Base-by-base conservation (phyloP, 306 rosid species). In the Coriaria nepalensis region DNA sequence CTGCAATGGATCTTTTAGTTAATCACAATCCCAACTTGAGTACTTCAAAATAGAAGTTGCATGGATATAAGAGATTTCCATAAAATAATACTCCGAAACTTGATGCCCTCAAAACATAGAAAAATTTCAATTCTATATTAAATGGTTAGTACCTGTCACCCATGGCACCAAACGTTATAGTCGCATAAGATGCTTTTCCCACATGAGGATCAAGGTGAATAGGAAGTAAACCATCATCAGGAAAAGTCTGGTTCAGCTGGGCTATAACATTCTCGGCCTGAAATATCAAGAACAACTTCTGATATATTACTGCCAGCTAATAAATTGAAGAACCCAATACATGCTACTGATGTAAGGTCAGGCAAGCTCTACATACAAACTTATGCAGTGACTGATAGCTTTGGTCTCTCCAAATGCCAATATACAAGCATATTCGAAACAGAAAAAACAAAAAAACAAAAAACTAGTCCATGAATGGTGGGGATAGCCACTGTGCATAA, bases 161-260 rank as follows among this genome's bases (percentile, higher is more conserved):
- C 96, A 92, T 92, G 58, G 99, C 99, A 35, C 96, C 99, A 57
- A 92, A 92, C 50, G 99, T 86, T 55, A 79, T 64, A 41, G 87
- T 70, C 43, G 94, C 76, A 70, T 72, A 71, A 32, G 75, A 49
- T 10, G 86, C 40, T 39, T 62, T 50, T 59, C 95, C 99, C 42
- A 70, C 75, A 10, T 51, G 56, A 47, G 96, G 99, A 66, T 80
- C 61, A 60, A 92, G 69, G 64, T 82, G 85, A 55, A 92, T 86
- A 44, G 96, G 99, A 68, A 92, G 93, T 71, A 92, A 77, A 50
- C 99, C 96, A 60, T 92, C 96, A 34, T 73, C 94, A 6, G 99
- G 99, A 62, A 85, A 82, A 48, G 77, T 82, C 53, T 78, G 78
- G 64, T 78, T 82, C 55, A 92, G 60, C 65, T 69, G 75, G 47